Evolutionary conservation across 139 green algal genomes (phyloP), one percentile per base, ranked within the genome.

Genomic region (Coelastrella sp.): DNA sequence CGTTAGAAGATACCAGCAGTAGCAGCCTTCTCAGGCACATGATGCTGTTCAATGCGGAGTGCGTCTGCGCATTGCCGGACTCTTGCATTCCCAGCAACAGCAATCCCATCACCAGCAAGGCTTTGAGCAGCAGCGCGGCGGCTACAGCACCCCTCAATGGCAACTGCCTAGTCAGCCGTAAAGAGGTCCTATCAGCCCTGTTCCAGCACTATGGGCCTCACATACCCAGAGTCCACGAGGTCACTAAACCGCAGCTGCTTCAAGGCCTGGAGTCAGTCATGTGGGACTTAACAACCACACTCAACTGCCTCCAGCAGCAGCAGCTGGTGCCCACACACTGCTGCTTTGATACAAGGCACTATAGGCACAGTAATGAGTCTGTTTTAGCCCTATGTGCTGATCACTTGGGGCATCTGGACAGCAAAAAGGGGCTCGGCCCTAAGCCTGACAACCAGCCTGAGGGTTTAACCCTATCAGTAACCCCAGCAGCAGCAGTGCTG

Each of bases 281-380:
- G 80, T 68, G 19, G 8, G 80, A 32, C 17, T n/a, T 86, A 10
- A 47, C n/a, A 57, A 13, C 80, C 47, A 56, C 80, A 75, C 58
- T 86, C 7, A n/a, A 74, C 59, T 20, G 59, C 20, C 80, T 86
- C 8, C 20, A 86, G 80, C 80, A 60, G 20, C 59, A 86, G n/a
- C 14, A 47, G 0, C 80, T 23, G 0, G 13, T 74, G 7, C n/a
- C 59, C 22, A 16, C 7, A n/a, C 23, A 65, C 80, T 75, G 22
- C 80, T 75, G 80, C 80, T 86, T 86, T 74, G 59, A 86, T 11
- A 23, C 59, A n/a, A n/a, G 59, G 8, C 59, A 86, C 20, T 75
- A 74, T 59, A 20, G 59, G 11, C n/a, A 47, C 20, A 23, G 59
- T n/a, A 59, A 75, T 22, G 57, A 86, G 80, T 8, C 6, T 54